A percentile compares a stretch with the other conserved stretches of the same genome.
These are phyloP conservation scores for Pichia sp. DNA, from an alignment of 1,139 yeast species.

Conservation along the genomic window DNA sequence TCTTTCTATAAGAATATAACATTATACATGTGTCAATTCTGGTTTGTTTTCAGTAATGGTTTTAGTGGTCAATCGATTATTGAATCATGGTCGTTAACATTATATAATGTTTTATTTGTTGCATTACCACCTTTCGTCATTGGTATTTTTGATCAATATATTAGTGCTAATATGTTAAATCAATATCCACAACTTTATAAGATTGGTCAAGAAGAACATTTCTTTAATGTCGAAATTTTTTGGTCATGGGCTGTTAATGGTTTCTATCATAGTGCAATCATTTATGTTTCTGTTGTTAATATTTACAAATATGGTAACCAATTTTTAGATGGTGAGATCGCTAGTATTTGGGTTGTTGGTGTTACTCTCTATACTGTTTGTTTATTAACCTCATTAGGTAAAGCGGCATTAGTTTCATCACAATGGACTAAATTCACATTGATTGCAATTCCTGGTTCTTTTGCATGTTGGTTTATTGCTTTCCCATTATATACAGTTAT, in stretches of 20 bases:
- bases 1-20: conserved; percentile 95
- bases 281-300: conserved; percentile 66
- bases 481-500: conserved; percentile 83
- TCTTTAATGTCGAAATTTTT: conserved; percentile 84
- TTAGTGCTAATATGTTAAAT: conserved; percentile 81
- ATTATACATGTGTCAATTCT: conserved; percentile 94
- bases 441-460: conserved; percentile 92
- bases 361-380: conserved; percentile 85
- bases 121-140: conserved; percentile 93
- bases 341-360: conserved; percentile 96
- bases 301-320: conserved; percentile 67
- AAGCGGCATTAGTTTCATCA: conserved; percentile 87
- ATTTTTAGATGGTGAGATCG: conserved; percentile 61
- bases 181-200: conserved; percentile 90
- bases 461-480: conserved; percentile 73
- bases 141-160: conserved; percentile 96
- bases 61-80: conserved; percentile 93
- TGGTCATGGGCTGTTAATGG: conserved; percentile 99
- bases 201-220: conserved; percentile 81
- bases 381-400: conserved; percentile 83
- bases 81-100: conserved; percentile 97
- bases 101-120: conserved; percentile 92
- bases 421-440: conserved; percentile 94
- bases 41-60: conserved; percentile 91
- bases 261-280: conserved; percentile 84